Conservation (phyloP, 306 rosid genomes). For the barrel medic (Medicago truncatula) region DNA sequence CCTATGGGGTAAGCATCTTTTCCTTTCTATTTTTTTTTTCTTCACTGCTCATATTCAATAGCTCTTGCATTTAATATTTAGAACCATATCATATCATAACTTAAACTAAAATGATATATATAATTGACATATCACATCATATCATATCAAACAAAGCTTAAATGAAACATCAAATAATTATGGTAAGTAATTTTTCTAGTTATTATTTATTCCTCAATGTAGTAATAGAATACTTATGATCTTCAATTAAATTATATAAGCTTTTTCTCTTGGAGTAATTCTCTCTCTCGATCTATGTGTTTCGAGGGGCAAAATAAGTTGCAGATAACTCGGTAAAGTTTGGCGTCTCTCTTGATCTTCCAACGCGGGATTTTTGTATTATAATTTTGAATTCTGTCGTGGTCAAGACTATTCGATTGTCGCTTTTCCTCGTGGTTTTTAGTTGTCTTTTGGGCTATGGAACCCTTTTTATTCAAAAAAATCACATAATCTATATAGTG, state of each 20-base stretch:
- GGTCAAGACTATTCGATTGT: not conserved
- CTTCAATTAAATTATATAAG: not conserved
- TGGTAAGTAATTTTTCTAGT: not conserved
- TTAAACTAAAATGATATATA: not conserved
- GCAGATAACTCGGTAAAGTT: not conserved
- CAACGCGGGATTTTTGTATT: not conserved
- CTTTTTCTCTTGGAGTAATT: not conserved
- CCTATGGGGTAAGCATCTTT: conserved; percentile 65
- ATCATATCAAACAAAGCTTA: not conserved
- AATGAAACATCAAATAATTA: not conserved
- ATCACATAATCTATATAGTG: not conserved
- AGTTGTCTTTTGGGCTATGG: not conserved
- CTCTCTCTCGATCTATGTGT: no score
- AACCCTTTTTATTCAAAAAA: no score
- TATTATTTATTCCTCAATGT: not conserved
- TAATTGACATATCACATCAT: not conserved
- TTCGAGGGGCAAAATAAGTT: not conserved
- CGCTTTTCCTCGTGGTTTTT: not conserved
- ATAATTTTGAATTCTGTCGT: no score
- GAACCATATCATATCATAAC: not conserved
- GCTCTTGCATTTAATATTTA: conserved; percentile 2
- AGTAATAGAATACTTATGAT: not conserved
- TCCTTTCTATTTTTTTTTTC: not conserved
- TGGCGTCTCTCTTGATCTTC: not conserved
- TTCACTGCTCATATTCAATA: not conserved